phyloP scores from a whole-genome alignment of 2,329 filamentous ascomycete species.

The Trichoderma asperellum region DNA sequence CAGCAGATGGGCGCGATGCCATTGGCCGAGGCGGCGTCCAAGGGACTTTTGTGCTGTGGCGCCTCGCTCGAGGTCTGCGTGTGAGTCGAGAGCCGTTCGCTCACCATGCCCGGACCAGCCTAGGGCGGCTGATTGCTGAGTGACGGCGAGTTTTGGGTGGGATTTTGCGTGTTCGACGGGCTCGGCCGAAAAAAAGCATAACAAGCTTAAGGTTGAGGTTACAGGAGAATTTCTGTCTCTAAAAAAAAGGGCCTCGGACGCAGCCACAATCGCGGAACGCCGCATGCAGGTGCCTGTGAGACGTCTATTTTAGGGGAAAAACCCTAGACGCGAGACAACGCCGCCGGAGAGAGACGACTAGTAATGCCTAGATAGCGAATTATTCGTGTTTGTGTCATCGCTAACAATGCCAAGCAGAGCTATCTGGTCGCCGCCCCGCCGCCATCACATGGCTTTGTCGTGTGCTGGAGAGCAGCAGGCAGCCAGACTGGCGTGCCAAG shows the following conservation, averaged over 20 bases:
- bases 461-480: background rate
- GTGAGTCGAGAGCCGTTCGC: conserved; percentile 7
- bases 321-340: background rate
- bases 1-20: conserved; percentile 11
- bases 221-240: background rate
- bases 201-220: conserved; percentile 20
- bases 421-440: conserved; percentile 19
- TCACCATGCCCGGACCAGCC: conserved; percentile 20
- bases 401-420: conserved; percentile 24
- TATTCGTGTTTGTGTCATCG: conserved; percentile 16
- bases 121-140: background rate
- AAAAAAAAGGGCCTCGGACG: background rate
- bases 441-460: conserved; percentile 23
- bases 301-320: background rate
- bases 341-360: background rate
- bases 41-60: conserved; percentile 29
- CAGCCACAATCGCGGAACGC: background rate
- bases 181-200: conserved; percentile 23
- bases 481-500: background rate
- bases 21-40: conserved; percentile 6
- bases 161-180: conserved; percentile 1
- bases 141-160: conserved; percentile 1
- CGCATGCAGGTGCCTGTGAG: conserved; percentile 4
- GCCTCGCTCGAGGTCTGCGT: background rate
- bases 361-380: conserved; percentile 2